phyloP scores from a whole-genome alignment of 345 rosid genomes.

The Syzygium grande region DNA sequence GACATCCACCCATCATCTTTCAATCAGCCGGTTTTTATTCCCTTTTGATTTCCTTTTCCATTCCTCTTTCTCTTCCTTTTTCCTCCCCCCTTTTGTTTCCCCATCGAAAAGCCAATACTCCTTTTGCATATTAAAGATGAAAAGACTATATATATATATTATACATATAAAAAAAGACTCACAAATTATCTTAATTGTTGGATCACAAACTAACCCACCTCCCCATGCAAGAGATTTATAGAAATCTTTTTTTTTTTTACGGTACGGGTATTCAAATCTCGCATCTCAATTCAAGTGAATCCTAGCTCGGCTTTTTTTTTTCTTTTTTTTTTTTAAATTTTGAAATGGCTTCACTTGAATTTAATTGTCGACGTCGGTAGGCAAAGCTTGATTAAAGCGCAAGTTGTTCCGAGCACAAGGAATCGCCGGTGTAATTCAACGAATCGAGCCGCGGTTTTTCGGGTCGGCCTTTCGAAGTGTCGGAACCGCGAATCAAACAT shows the following conservation, averaged over 20 bases:
- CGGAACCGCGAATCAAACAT: not conserved
- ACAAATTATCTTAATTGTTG: not conserved
- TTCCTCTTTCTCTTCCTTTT: not conserved
- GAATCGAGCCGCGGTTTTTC: not conserved
- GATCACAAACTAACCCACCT: not conserved
- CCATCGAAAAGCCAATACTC: not conserved
- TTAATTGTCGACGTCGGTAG: not conserved
- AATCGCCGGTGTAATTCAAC: not conserved
- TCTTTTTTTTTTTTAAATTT: fast-evolving
- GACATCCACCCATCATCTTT: not conserved
- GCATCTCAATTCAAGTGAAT: not conserved
- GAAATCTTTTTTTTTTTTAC: not conserved
- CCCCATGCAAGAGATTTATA: not conserved
- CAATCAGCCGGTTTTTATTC: not conserved
- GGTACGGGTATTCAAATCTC: not conserved
- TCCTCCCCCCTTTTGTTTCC: not conserved
- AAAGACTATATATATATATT: not conserved
- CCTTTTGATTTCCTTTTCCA: not conserved
- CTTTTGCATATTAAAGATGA: not conserved
- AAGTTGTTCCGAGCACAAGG: not conserved
- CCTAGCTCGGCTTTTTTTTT: not conserved
- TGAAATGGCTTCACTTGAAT: not conserved
- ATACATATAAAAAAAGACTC: not conserved
- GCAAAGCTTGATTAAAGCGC: not conserved
- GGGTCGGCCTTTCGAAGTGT: not conserved